Conservation (phyloP, 352 stramenopile genomes). For the Pythium scleroteichum region DNA sequence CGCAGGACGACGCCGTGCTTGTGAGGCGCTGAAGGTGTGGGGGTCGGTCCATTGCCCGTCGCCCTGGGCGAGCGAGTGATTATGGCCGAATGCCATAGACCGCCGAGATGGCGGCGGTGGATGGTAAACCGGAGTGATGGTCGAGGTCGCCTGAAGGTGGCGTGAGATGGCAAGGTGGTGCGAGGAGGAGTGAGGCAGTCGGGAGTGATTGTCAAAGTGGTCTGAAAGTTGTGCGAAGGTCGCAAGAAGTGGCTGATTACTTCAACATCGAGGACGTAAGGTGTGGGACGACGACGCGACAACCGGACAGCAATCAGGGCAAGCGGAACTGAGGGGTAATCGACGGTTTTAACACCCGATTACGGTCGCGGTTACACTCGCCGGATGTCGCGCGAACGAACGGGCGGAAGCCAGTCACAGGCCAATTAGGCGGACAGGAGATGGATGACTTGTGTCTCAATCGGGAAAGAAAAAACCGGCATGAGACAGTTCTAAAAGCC, state of each 20-base stretch:
- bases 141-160: constrained; percentile 15
- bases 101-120: too few relatives aligned
- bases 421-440: too few relatives aligned
- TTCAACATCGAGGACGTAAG: constrained; percentile 22
- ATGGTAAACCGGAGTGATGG: constrained; percentile 16
- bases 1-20: constrained; percentile 2
- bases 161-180: too few relatives aligned
- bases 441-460: too few relatives aligned
- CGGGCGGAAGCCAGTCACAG: too few relatives aligned
- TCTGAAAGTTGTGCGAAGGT: constrained; percentile 24
- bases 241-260: constrained; percentile 25
- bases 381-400: too few relatives aligned
- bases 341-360: too few relatives aligned
- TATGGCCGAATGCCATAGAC: too few relatives aligned
- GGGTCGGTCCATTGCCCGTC: constrained; percentile 1
- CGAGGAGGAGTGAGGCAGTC: too few relatives aligned
- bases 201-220: constrained; percentile 13
- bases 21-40: neutral
- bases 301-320: constrained; percentile 9
- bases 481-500: neutral
- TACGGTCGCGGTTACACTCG: too few relatives aligned
- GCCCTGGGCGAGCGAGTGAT: neutral
- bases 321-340: neutral
- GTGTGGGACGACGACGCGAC: constrained; percentile 7
- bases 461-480: neutral